These are phyloP conservation scores for Sarcodon sp. DNA, from an alignment of 768 basidiomycete species.

Conservation along the genomic window DNA sequence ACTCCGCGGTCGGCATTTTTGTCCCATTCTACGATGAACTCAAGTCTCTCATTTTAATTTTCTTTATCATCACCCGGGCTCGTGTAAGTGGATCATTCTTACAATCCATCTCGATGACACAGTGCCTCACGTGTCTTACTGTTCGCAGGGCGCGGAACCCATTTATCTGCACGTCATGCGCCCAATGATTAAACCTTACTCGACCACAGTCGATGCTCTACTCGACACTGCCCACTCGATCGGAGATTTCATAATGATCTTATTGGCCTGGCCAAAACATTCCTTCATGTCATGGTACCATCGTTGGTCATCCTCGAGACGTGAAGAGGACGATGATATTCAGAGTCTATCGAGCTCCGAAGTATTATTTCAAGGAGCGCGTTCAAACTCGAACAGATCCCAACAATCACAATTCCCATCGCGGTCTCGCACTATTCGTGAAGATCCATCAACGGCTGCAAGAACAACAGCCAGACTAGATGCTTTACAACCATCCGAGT, in stretches of 20 bases:
- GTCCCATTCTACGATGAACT: constrained; percentile 79
- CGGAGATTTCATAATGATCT: constrained; percentile 44
- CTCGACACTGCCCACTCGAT: constrained; percentile 49
- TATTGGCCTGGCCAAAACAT: constrained; percentile 27
- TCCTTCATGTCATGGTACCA: constrained; percentile 19
- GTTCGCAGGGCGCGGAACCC: constrained; percentile 67
- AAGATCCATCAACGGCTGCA: neutral
- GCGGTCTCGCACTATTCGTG: neutral
- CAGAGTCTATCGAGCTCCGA: constrained; percentile 2
- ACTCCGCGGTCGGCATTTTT: constrained; percentile 53
- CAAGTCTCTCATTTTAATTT: constrained; percentile 61
- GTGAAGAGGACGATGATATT: neutral
- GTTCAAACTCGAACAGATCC: neutral
- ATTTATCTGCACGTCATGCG: constrained; percentile 73
- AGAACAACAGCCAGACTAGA: neutral
- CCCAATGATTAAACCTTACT: constrained; percentile 67
- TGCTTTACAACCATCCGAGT: constrained; percentile 2
- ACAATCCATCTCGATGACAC: neutral
- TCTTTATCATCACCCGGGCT: constrained; percentile 66
- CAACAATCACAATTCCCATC: neutral
- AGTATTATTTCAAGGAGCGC: constrained; percentile 3
- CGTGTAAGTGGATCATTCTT: constrained; percentile 27
- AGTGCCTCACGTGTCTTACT: neutral
- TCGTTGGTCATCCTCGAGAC: constrained; percentile 7
- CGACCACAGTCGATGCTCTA: constrained; percentile 45